Base-by-base conservation (phyloP, 2,329 filamentous ascomycete genomes). In the Passalora sequoiae region DNA sequence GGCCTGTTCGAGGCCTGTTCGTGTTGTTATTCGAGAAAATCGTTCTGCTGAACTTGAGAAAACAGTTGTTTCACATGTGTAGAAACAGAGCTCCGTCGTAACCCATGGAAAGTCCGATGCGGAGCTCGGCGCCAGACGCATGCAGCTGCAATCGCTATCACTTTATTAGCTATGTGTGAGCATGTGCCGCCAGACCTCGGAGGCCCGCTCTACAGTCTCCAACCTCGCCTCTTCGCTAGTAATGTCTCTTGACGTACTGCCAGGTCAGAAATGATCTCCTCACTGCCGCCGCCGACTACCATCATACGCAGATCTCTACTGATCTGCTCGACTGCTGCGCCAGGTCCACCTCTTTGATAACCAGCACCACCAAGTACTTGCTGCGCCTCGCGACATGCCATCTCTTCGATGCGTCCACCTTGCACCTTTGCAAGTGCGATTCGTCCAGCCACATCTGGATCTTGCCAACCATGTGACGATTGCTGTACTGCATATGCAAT, bases 321-420 rank as follows among this genome's bases (percentile, higher is more conserved):
- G 40, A 77, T 75, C 50, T 75, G 72, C 57, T 77, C 74, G 29
- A 77, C 69, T 2, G 68, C 66, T 24, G 64, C 72, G 2, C 74
- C 74, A 29, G 68, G 71, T 0, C 73, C 73, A 6, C 59, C 80
- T 49, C 66, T 70, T 31, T 73, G 69, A 59, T 77, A 77, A 2
- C 73, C 73, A 4, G 71, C 66, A 0, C 74, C 74, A 6, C 74
- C 74, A 54, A 78, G 63, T 10, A 78, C 67, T 56, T 78, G 75
- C 59, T 78, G 75, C 3, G 74, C 74, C 50, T 78, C 75, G 10
- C 75, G 66, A 36, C 70, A 70, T 32, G 70, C 73, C 55, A 73
- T 71, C 57, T 78, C 75, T 30, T 77, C 59, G 33, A 73, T 73
- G 38, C 71, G 63, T 0, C 73, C 76, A 17, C 69, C 71, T 59